These are phyloP conservation scores for Penicillium argentinense DNA, from an alignment of 495 filamentous ascomycete genomes.

Conservation along the genomic window DNA sequence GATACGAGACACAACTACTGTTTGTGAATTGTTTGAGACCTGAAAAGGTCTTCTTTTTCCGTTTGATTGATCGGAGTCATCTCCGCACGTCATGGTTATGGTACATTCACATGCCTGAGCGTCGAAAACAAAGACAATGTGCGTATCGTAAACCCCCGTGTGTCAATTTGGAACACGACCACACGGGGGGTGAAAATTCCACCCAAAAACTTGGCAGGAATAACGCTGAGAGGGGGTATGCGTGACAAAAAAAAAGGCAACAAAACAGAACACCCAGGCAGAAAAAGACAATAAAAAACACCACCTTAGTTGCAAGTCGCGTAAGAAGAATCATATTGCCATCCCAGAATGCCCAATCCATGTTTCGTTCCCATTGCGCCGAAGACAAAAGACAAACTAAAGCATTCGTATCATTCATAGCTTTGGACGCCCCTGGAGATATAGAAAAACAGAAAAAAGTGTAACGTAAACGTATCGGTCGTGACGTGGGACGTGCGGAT, in stretches of 20 bases:
- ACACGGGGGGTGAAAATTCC: constrained; percentile 14
- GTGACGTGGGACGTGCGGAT: constrained; percentile 9
- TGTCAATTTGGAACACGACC: constrained; percentile 7
- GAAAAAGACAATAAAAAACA: constrained; percentile 10
- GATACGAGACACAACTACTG: too few species aligned
- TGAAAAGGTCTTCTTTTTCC: constrained; percentile 25
- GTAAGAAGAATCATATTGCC: constrained; percentile 23
- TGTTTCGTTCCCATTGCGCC: constrained; percentile 29
- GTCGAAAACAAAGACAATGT: too few species aligned
- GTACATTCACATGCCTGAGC: constrained; percentile 11
- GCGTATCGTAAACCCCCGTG: constrained; percentile 6
- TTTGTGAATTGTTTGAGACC: constrained; percentile 16
- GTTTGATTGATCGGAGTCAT: constrained; percentile 17
- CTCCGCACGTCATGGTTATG: constrained; percentile 14
- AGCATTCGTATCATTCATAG: constrained; percentile 29
- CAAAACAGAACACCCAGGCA: constrained; percentile 7
- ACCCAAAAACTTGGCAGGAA: constrained; percentile 20
- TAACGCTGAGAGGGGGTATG: constrained; percentile 29
- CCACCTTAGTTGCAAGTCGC: constrained; percentile 19
- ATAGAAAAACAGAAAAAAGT: constrained; percentile 13
- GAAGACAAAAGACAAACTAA: constrained; percentile 32
- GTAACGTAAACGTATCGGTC: constrained; percentile 20
- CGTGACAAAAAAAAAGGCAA: constrained; percentile 15
- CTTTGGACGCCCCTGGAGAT: constrained; percentile 18
- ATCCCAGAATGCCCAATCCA: constrained; percentile 26